Conservation (phyloP, 148 eudicot species). For the Amaranthus hypochondriacus region DNA sequence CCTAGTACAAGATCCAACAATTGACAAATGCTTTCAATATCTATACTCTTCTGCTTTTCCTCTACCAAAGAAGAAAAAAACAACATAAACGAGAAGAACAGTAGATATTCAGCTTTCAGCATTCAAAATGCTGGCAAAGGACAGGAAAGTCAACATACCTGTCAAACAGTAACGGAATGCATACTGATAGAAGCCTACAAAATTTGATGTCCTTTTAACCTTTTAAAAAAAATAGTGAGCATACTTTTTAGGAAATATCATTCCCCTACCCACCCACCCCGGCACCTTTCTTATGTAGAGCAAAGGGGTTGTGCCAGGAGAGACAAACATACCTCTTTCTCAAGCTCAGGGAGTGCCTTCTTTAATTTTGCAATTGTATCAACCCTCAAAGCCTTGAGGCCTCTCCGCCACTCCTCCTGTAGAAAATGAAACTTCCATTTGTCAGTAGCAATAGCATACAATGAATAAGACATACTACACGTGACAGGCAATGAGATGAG, state of each 20-base stretch:
- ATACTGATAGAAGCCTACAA: slow-evolving; percentile 67
- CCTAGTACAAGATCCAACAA: slow-evolving; percentile 87
- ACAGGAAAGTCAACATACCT: slow-evolving; percentile 38
- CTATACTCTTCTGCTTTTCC: slow-evolving; percentile 94
- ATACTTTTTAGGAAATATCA: not conserved
- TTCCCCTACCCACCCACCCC: not conserved
- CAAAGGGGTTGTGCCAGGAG: not conserved
- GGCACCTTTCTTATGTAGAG: not conserved
- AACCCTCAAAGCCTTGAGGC: slow-evolving; percentile 72
- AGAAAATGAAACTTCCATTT: slow-evolving; percentile 3
- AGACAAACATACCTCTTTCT: slow-evolving; percentile 57
- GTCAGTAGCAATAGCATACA: not conserved
- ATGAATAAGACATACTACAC: not conserved
- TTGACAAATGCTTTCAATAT: slow-evolving; percentile 85
- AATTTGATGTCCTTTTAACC: slow-evolving; percentile 73
- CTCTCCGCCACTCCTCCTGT: slow-evolving; percentile 93
- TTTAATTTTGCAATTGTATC: slow-evolving; percentile 70
- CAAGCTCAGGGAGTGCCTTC: slow-evolving; percentile 73
- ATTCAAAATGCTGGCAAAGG: not conserved
- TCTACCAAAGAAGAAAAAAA: slow-evolving; percentile 37
- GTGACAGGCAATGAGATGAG: not conserved
- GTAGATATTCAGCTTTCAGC: not conserved
- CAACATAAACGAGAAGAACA: not conserved
- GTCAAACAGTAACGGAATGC: slow-evolving; percentile 86
- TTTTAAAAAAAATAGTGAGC: slow-evolving; percentile 24